Evolutionary conservation across 306 rosid species (phyloP).

Genomic region (Begonia masoniana): DNA sequence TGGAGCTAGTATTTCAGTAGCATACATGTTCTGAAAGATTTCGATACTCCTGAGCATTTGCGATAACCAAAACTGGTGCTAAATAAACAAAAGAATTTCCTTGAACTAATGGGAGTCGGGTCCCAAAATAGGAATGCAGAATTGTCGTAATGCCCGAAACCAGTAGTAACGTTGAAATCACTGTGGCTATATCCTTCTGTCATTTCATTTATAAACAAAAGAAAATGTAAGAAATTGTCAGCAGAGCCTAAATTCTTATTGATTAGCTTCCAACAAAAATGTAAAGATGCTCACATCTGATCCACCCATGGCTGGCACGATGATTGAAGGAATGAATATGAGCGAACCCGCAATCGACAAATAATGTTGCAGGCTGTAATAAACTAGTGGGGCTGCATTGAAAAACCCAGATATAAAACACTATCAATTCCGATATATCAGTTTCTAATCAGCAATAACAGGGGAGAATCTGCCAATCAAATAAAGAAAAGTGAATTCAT

Average conservation of each 20-base stretch:
- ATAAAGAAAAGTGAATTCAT: no score
- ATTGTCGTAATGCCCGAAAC: slow-evolving; percentile 81
- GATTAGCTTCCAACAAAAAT: slow-evolving; percentile 5
- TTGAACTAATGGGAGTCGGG: slow-evolving; percentile 89
- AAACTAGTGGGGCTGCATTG: slow-evolving; percentile 54
- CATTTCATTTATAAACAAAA: not conserved
- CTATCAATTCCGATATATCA: not conserved
- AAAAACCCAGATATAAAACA: not conserved
- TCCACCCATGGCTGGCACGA: slow-evolving; percentile 80
- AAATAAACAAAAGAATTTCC: slow-evolving; percentile 93
- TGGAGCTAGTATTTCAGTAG: slow-evolving; percentile 4
- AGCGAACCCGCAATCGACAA: slow-evolving; percentile 87
- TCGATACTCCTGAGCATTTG: slow-evolving; percentile 71
- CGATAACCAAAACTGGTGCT: slow-evolving; percentile 76
- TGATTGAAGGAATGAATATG: slow-evolving; percentile 60
- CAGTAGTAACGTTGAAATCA: slow-evolving; percentile 82
- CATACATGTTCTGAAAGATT: slow-evolving; percentile 79
- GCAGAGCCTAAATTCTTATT: no score
- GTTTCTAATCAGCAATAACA: not conserved
- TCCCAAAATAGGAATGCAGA: slow-evolving; percentile 74
- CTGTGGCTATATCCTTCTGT: slow-evolving; percentile 78
- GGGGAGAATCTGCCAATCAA: no score
- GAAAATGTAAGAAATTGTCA: no score
- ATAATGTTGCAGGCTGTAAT: slow-evolving; percentile 84
- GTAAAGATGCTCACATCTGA: slow-evolving; percentile 51